These are phyloP conservation scores for Lipomyces orientalis DNA, from an alignment of 805 yeast species.

Conservation along the genomic window DNA sequence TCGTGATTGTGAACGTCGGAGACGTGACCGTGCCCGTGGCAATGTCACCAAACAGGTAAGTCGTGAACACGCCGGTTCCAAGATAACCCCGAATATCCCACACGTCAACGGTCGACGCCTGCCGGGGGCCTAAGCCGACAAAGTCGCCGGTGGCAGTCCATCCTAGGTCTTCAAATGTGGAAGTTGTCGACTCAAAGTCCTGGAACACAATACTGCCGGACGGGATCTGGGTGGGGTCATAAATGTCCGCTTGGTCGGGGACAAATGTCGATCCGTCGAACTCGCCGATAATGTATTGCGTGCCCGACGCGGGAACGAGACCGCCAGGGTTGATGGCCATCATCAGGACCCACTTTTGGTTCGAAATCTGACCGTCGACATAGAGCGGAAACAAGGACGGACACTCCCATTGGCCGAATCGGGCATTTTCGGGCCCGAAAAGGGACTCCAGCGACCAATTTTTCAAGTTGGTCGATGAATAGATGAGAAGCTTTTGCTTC, in stretches of 20 bases:
- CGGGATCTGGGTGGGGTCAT: conserved; percentile 5
- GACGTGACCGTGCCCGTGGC: conserved; percentile 13
- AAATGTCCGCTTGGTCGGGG: conserved; percentile 40
- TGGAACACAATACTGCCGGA: conserved; percentile 10
- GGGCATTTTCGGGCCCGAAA: conserved; percentile 13
- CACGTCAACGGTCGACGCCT: conserved; percentile 4
- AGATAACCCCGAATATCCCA: background rate
- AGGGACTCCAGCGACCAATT: conserved; percentile 8
- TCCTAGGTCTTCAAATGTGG: conserved; percentile 31
- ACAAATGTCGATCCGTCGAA: conserved; percentile 50
- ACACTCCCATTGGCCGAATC: conserved; percentile 52
- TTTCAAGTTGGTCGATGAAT: conserved; percentile 8
- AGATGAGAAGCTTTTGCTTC: conserved; percentile 12
- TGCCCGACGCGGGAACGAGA: conserved; percentile 51
- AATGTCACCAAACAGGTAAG: conserved; percentile 6
- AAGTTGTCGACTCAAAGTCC: conserved; percentile 31
- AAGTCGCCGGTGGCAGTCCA: conserved; percentile 32
- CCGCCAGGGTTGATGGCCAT: conserved; percentile 53
- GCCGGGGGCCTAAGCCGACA: conserved; percentile 12
- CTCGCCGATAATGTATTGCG: conserved; percentile 52
- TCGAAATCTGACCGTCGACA: conserved; percentile 31
- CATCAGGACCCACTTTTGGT: conserved; percentile 49
- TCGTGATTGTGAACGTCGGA: conserved; percentile 11
- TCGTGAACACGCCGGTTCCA: conserved; percentile 2
- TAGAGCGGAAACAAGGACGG: conserved; percentile 49